phyloP scores from a whole-genome alignment of 768 basidiomycete species.

The Russula dissimulans region DNA sequence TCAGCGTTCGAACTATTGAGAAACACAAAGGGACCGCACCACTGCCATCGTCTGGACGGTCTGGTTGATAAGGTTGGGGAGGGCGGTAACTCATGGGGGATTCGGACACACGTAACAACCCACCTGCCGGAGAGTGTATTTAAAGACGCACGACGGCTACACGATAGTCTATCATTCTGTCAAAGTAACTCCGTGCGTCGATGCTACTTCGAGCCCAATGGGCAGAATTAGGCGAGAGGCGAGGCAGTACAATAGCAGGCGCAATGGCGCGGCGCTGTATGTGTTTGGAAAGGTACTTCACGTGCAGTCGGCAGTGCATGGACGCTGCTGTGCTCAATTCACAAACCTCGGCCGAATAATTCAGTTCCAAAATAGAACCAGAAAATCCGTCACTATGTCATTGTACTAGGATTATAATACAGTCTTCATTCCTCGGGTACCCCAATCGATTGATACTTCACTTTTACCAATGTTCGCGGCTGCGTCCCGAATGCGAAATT shows the following conservation, averaged over 20 bases:
- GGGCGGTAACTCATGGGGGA: background rate
- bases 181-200: background rate
- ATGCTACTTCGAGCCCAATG: too few relatives aligned
- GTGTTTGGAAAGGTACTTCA: conserved; percentile 3
- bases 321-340: background rate
- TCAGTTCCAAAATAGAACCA: background rate
- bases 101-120: background rate
- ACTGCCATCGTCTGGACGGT: background rate
- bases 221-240: too few relatives aligned
- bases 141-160: background rate
- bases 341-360: background rate
- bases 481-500: conserved; percentile 57
- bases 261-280: too few relatives aligned
- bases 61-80: background rate
- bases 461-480: background rate
- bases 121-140: background rate
- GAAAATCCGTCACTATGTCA: background rate
- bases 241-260: conserved; percentile 9
- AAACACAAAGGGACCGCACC: background rate
- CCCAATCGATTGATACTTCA: background rate
- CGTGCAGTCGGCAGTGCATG: background rate
- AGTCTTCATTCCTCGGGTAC: background rate
- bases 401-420: background rate
- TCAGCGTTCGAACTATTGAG: background rate
- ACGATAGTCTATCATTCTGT: background rate